A percentile compares a stretch with the other conserved stretches of the same genome.
Evolutionary conservation across 2,329 filamentous ascomycete genomes (phyloP).

Genomic region (Gaeumannomyces sp.): DNA sequence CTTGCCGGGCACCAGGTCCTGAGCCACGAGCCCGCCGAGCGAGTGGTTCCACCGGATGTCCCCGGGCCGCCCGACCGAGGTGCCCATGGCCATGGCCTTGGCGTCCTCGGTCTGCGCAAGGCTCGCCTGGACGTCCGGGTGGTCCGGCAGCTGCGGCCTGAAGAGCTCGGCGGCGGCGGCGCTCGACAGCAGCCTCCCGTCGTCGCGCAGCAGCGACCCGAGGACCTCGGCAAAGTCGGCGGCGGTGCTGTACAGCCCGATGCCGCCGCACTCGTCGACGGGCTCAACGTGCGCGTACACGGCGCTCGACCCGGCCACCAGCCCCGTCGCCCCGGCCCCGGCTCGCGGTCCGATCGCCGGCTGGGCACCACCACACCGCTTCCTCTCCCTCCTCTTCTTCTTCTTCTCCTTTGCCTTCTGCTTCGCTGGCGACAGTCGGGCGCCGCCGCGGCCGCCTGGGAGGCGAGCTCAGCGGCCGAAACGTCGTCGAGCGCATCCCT

Average conservation of each 20-base stretch:
- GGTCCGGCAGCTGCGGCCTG: conserved; percentile 8
- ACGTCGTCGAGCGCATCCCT: conserved; percentile 6
- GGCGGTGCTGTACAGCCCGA: conserved; percentile 5
- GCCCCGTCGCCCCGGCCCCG: not conserved
- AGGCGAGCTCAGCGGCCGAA: conserved; percentile 6
- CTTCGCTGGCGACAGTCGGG: too few species aligned
- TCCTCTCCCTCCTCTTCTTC: not conserved
- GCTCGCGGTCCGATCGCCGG: not conserved
- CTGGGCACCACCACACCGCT: not conserved
- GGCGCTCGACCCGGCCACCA: conserved; percentile 1
- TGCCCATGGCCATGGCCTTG: conserved; percentile 1
- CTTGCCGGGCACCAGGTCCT: conserved; percentile 3
- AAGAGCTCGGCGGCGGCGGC: conserved; percentile 5
- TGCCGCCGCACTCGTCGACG: conserved; percentile 4
- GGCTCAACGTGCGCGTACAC: conserved; percentile 8
- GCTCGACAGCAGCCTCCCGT: conserved; percentile 6
- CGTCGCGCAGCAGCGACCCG: conserved; percentile 8
- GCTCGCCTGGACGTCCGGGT: not conserved
- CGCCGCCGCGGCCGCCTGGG: not conserved
- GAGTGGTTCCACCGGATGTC: conserved; percentile 3
- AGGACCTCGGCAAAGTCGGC: not conserved
- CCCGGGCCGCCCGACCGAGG: not conserved
- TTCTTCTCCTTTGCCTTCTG: too few species aligned
- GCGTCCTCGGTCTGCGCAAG: conserved; percentile 6
- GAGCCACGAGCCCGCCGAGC: conserved; percentile 2